Evolutionary conservation across 169 alveolate species (phyloP).

Genomic region (Cryptosporidium bovis): DNA sequence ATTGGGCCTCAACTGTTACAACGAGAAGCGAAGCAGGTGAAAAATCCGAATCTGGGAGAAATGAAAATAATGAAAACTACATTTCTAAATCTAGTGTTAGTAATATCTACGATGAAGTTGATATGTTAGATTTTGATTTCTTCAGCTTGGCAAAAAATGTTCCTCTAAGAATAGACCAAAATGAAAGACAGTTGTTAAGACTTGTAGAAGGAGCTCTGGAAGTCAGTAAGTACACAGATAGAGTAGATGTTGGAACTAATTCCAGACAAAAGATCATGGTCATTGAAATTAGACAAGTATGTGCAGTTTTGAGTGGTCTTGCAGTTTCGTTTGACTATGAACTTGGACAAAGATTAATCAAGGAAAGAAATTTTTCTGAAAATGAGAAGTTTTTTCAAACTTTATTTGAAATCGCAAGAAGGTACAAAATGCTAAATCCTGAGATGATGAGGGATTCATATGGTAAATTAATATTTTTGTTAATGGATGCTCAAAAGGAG

Average conservation of each 20-base stretch:
- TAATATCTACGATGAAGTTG: slow-evolving; percentile 36
- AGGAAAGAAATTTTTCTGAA: slow-evolving; percentile 84
- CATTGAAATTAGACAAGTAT: slow-evolving; percentile 86
- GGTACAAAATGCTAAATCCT: slow-evolving; percentile 92
- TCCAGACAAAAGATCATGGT: slow-evolving; percentile 82
- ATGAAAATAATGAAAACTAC: slow-evolving; percentile 48
- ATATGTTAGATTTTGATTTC: slow-evolving; percentile 59
- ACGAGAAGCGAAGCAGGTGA: background rate
- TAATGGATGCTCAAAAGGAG: slow-evolving; percentile 90
- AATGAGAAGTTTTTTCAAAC: slow-evolving; percentile 85
- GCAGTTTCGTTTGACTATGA: slow-evolving; percentile 90
- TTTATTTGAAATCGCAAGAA: slow-evolving; percentile 90
- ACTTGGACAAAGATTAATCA: slow-evolving; percentile 87
- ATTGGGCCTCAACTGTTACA: slow-evolving; percentile 14
- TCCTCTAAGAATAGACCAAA: slow-evolving; percentile 78
- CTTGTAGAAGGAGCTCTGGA: slow-evolving; percentile 89
- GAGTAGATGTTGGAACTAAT: slow-evolving; percentile 86
- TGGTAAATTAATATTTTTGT: slow-evolving; percentile 89
- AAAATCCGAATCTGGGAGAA: slow-evolving; percentile 42
- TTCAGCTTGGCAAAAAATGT: slow-evolving; percentile 76
- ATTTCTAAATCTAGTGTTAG: slow-evolving; percentile 1
- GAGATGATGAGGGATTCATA: slow-evolving; percentile 90
- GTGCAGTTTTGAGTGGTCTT: slow-evolving; percentile 90
- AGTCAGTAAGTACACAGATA: slow-evolving; percentile 90
- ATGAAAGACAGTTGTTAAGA: slow-evolving; percentile 86